These are phyloP conservation scores for Hemisphaericaspora lyxosophila DNA, from an alignment of 1,139 yeast genomes.

Conservation along the genomic window DNA sequence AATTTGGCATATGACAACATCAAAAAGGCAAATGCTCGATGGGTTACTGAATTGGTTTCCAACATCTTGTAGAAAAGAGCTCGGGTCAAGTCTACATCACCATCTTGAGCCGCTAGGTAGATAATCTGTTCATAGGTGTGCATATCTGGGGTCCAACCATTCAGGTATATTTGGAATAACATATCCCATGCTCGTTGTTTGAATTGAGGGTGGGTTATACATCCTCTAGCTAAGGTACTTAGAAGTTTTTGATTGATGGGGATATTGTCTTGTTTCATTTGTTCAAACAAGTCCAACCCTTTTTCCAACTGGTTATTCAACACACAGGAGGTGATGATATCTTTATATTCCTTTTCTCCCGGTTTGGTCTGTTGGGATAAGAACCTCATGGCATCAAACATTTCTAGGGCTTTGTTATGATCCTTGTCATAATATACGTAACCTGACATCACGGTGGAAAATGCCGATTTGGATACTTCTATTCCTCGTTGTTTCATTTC, in stretches of 20 bases:
- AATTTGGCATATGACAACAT: constrained; percentile 56
- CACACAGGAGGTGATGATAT: constrained; percentile 66
- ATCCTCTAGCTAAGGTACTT: constrained; percentile 70
- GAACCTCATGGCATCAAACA: constrained; percentile 86
- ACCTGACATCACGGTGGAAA: constrained; percentile 65
- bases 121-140: constrained; percentile 67
- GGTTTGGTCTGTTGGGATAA: constrained; percentile 66
- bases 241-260: constrained; percentile 48
- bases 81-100: constrained; percentile 73
- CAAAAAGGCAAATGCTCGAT: constrained; percentile 51
- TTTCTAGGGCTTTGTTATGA: constrained; percentile 62
- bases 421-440: constrained; percentile 56
- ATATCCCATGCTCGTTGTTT: constrained; percentile 73
- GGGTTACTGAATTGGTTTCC: constrained; percentile 36
- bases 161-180: constrained; percentile 62
- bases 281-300: constrained; percentile 74
- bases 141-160: constrained; percentile 49
- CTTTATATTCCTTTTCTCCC: constrained; percentile 62
- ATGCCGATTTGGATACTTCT: constrained; percentile 57
- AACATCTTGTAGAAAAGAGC: constrained; percentile 64
- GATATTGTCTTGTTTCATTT: constrained; percentile 47
- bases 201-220: constrained; percentile 49
- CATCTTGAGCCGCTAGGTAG: constrained; percentile 72
- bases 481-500: constrained; percentile 53
- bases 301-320: constrained; percentile 63